phyloP scores from a whole-genome alignment of 164 flowering plant species.

The Magnolia officinalis region DNA sequence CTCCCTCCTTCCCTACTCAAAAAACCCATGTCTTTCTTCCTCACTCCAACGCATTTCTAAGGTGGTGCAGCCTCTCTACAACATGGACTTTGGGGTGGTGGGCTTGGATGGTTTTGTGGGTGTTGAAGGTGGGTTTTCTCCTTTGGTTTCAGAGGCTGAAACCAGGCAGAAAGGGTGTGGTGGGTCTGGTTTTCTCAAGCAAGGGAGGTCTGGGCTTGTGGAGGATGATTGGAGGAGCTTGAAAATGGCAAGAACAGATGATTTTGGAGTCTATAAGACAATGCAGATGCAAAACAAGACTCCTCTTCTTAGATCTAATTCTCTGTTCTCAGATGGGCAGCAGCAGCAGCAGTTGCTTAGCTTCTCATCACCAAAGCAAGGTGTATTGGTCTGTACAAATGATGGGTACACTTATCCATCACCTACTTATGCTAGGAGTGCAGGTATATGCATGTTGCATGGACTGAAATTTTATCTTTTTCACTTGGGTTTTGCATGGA shows the following conservation, averaged over 20 bases:
- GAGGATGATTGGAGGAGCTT: constrained; percentile 62
- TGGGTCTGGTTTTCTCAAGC: constrained; percentile 54
- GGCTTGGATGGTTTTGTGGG: constrained; percentile 38
- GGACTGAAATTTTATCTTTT: neutral
- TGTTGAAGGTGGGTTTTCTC: constrained; percentile 27
- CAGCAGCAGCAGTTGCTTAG: constrained; percentile 52
- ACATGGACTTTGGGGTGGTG: constrained; percentile 62
- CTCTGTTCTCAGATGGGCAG: constrained; percentile 32
- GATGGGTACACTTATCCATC: constrained; percentile 27
- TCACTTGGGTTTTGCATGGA: neutral
- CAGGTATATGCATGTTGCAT: constrained; percentile 39
- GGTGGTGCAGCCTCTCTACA: constrained; percentile 5
- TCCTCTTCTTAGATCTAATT: constrained; percentile 39
- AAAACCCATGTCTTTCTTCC: constrained; percentile 22
- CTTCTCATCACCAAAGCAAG: constrained; percentile 62
- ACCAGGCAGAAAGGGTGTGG: constrained; percentile 37
- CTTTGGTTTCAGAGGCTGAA: constrained; percentile 40
- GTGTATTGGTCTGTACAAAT: constrained; percentile 16
- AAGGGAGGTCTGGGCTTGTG: constrained; percentile 29
- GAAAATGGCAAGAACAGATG: constrained; percentile 50
- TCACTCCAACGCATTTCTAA: constrained; percentile 15
- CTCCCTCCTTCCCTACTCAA: neutral
- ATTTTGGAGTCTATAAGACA: constrained; percentile 32
- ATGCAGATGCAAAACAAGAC: constrained; percentile 37
- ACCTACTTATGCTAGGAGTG: constrained; percentile 34